Percentiles rank a stretch among this genome's conserved stretches.
Conservation (phyloP, 495 filamentous ascomycete species). For the Podospora tetraspora region DNA sequence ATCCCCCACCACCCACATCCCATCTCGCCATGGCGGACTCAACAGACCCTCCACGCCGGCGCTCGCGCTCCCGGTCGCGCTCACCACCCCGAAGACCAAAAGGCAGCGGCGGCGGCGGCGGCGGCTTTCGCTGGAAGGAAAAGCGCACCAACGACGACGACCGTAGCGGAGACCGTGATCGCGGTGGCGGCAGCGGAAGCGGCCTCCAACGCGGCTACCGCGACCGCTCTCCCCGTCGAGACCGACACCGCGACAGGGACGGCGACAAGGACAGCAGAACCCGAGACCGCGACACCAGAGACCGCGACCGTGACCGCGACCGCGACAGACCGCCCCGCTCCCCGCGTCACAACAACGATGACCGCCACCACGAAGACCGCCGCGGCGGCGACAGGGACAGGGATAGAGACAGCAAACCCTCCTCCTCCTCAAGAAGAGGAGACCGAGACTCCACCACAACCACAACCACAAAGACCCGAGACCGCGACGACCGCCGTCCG, state of each 20-base stretch:
- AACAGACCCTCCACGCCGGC: slow-evolving; percentile 15
- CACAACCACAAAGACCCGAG: slow-evolving; percentile 8
- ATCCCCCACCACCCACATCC: slow-evolving; percentile 4
- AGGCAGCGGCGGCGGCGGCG: slow-evolving; percentile 44
- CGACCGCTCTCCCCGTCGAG: slow-evolving; percentile 37
- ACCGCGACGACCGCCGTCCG: neutral
- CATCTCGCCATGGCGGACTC: slow-evolving; percentile 28
- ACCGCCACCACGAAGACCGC: slow-evolving; percentile 11
- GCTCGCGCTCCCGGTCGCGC: slow-evolving; percentile 36
- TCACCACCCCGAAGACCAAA: slow-evolving; percentile 31
- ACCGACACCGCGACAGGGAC: slow-evolving; percentile 29
- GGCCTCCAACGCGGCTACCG: slow-evolving; percentile 52
- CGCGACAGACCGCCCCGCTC: neutral
- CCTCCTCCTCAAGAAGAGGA: neutral
- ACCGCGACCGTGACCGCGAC: slow-evolving; percentile 19
- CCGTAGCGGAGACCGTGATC: slow-evolving; percentile 37
- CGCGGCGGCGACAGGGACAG: slow-evolving; percentile 23
- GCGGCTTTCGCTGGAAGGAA: slow-evolving; percentile 64
- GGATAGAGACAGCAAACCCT: slow-evolving; percentile 9
- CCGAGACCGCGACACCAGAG: slow-evolving; percentile 9
- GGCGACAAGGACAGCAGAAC: slow-evolving; percentile 21
- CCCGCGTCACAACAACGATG: slow-evolving; percentile 16
- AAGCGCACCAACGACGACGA: slow-evolving; percentile 50
- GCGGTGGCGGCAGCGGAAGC: slow-evolving; percentile 38
- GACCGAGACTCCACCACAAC: slow-evolving; percentile 5